phyloP scores from a whole-genome alignment of 345 rosid species.

The Pistacia atlantica region DNA sequence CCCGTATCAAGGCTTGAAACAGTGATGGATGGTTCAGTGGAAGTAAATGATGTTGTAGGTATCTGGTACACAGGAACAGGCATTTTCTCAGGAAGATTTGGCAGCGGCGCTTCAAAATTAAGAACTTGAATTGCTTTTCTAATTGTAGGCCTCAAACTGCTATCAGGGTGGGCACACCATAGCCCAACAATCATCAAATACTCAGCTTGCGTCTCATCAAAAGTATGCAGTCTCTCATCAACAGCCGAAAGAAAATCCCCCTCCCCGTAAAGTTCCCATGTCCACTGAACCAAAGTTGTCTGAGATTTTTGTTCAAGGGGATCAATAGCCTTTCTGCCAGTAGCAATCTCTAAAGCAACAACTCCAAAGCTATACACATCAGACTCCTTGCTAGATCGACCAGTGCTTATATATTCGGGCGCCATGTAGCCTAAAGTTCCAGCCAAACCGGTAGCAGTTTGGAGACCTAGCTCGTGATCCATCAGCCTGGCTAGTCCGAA shows the following conservation, averaged over 20 bases:
- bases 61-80: conserved; percentile 16
- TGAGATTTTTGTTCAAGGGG: conserved; percentile 15
- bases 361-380: conserved; percentile 48
- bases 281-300: conserved; percentile 40
- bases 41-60: background rate
- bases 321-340: conserved; percentile 34
- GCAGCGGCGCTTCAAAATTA: conserved; percentile 23
- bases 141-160: conserved; percentile 33
- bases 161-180: conserved; percentile 24
- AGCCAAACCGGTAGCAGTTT: conserved; percentile 35
- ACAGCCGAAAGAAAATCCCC: conserved; percentile 19
- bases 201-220: conserved; percentile 23
- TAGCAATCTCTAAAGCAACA: conserved; percentile 41
- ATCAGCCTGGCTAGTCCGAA: conserved; percentile 43
- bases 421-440: conserved; percentile 44
- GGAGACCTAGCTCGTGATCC: conserved; percentile 41
- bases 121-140: conserved; percentile 31
- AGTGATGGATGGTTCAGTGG: conserved; percentile 7
- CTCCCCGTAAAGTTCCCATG: conserved; percentile 43
- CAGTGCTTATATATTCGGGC: conserved; percentile 14
- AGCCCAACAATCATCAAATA: conserved; percentile 17
- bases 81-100: conserved; percentile 29
- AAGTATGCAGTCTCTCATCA: conserved; percentile 25
- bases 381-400: conserved; percentile 39
- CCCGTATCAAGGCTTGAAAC: background rate